phyloP scores from a whole-genome alignment of 257 asterid genomes.

The Solanum clarkiae region DNA sequence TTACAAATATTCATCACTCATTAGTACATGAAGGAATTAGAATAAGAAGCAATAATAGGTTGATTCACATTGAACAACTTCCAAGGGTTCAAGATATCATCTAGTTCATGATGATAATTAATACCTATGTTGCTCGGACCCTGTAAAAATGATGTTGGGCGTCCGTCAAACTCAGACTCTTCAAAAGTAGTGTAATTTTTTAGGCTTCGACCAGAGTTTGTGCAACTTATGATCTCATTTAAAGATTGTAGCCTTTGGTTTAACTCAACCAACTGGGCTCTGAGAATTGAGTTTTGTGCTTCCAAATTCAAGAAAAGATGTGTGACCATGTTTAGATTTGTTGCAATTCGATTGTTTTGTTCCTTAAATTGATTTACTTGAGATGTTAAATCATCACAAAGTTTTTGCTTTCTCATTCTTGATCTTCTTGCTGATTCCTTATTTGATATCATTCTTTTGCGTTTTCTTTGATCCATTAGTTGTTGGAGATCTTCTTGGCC shows the following conservation, averaged over 20 bases:
- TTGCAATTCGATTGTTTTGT: constrained; percentile 14
- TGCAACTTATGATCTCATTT: constrained; percentile 17
- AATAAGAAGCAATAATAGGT: constrained; percentile 27
- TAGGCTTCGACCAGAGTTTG: neutral
- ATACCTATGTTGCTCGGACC: neutral
- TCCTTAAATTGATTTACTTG: constrained; percentile 9
- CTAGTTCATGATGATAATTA: constrained; percentile 5
- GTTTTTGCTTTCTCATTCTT: constrained; percentile 25
- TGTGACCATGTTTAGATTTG: constrained; percentile 3
- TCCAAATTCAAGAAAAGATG: constrained; percentile 15
- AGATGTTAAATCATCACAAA: constrained; percentile 8
- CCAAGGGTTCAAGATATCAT: constrained; percentile 44
- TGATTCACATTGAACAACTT: constrained; percentile 28
- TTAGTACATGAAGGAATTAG: constrained; percentile 28
- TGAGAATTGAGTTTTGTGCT: constrained; percentile 14
- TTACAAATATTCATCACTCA: neutral
- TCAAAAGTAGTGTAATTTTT: neutral
- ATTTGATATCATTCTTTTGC: constrained; percentile 26
- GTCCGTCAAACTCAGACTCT: neutral
- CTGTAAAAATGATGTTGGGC: neutral
- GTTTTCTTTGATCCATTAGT: constrained; percentile 11
- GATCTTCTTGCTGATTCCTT: constrained; percentile 25
- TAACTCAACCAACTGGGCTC: constrained; percentile 21
- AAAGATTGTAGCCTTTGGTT: constrained; percentile 36
- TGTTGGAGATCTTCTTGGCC: constrained; percentile 6